Base-by-base conservation (phyloP, 2,329 filamentous ascomycete species). In the Epichloe coenophiala region DNA sequence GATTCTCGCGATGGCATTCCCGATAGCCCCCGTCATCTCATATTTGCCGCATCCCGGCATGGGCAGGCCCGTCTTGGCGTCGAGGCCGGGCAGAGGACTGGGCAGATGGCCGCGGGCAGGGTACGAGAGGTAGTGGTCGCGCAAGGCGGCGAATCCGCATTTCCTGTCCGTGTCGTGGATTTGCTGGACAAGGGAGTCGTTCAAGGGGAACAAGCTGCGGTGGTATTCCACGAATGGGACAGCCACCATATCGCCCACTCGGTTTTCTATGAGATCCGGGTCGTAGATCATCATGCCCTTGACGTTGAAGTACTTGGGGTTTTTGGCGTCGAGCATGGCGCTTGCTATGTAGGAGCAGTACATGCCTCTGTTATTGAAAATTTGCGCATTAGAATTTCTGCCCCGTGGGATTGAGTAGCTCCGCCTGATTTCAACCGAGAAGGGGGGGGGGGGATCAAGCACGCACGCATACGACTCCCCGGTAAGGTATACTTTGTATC, bases 281-380 rank as follows among this genome's bases (percentile, higher is more conserved):
- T 88, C 83, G 62, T 87, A 86, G 55, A 88, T 78, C 67, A 88
- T 65, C 56, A 83, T 77, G 3, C 77, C 80, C 47, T 78, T 72
- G 19, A 88, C 65, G 60, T 88, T 74, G 64, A 80, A 88, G 66
- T 86, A 81, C 11, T 67, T 70, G 3, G 69, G 77, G 64, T 88
- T 73, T 12, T 84, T 63, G 36, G 72, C 69, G 55, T 84, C 78
- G 51, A 88, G 69, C 75, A 90, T 84, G 35, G 77, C 80, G 55
- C 78, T 75, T 1, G 82, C 79, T 49, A 88, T 81, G 60, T 86
- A 86, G 0, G 83, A 81, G 23, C 83, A 77, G 59, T 78, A 81
- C 56, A 72, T 64, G 19, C 83, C 83, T 36, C 59, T 56, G 31
- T 40, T 8, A 15, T 4, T 4, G 7, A 27, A 7, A 3, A 8